Percentiles rank a stretch among this genome's conserved stretches.
phyloP scores from a whole-genome alignment of 495 filamentous ascomycete genomes.

The Letharia columbiana region DNA sequence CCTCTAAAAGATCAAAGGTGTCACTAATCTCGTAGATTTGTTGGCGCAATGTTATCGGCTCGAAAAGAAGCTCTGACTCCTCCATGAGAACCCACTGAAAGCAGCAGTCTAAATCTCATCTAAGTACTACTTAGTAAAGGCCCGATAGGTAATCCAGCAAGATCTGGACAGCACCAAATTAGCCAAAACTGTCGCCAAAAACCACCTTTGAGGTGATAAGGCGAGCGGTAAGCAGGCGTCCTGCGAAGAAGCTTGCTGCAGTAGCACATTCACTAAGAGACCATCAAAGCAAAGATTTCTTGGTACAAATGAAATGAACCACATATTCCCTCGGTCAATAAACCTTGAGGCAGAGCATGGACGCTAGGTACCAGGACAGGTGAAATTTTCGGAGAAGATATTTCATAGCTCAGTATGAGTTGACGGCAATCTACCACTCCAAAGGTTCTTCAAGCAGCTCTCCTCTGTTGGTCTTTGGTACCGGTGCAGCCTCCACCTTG shows the following conservation, averaged over 20 bases:
- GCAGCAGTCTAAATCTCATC: background rate
- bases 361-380: background rate
- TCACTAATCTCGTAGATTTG: background rate
- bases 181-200: background rate
- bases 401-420: background rate
- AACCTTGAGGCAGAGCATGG: background rate
- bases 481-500: slow-evolving; percentile 70
- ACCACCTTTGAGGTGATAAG: background rate
- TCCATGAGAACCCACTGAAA: background rate
- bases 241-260: background rate
- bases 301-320: background rate
- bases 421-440: slow-evolving; percentile 57
- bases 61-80: background rate
- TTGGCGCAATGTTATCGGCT: background rate
- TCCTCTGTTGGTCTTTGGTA: slow-evolving; percentile 87
- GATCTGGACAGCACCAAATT: background rate
- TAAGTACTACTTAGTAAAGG: background rate
- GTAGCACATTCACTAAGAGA: background rate
- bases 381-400: background rate
- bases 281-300: background rate
- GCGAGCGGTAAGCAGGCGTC: background rate
- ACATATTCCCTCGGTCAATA: background rate
- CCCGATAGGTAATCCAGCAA: background rate
- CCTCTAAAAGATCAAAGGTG: background rate
- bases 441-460: slow-evolving; percentile 78